Evolutionary conservation across 2,329 filamentous ascomycete genomes (phyloP).

Genomic region (Colletotrichum sp.): DNA sequence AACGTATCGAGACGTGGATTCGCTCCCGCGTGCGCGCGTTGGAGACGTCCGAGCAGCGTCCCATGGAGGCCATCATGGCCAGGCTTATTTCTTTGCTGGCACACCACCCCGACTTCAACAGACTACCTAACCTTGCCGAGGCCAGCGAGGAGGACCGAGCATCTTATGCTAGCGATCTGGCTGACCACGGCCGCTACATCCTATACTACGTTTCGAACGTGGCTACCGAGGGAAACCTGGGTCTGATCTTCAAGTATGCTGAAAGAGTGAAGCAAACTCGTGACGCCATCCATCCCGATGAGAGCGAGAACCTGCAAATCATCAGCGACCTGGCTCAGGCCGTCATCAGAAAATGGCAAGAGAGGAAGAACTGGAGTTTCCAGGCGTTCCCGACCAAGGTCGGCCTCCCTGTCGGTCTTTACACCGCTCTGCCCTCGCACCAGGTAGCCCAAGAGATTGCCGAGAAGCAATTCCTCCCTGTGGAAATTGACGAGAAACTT

Average conservation of each 20-base stretch:
- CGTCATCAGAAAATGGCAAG: slow-evolving; percentile 84
- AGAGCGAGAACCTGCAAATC: slow-evolving; percentile 80
- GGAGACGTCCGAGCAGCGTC: slow-evolving; percentile 60
- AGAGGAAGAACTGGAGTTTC: slow-evolving; percentile 84
- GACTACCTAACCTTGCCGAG: slow-evolving; percentile 23
- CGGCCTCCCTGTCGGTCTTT: slow-evolving; percentile 80
- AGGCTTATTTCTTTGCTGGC: slow-evolving; percentile 87
- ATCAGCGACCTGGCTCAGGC: slow-evolving; percentile 87
- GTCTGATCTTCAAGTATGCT: slow-evolving; percentile 88
- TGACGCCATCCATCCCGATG: slow-evolving; percentile 73
- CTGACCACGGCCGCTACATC: slow-evolving; percentile 87
- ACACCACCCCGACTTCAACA: slow-evolving; percentile 89
- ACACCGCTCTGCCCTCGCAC: slow-evolving; percentile 76
- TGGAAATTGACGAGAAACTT: slow-evolving; percentile 76
- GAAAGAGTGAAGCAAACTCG: slow-evolving; percentile 90
- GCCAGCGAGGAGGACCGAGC: slow-evolving; percentile 41
- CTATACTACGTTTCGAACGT: slow-evolving; percentile 86
- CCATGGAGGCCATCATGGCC: slow-evolving; percentile 82
- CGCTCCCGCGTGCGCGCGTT: slow-evolving; percentile 78
- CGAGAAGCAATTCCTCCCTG: slow-evolving; percentile 82
- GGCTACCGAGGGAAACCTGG: slow-evolving; percentile 85
- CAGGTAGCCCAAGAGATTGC: slow-evolving; percentile 84
- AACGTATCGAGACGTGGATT: slow-evolving; percentile 85
- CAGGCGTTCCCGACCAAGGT: slow-evolving; percentile 84
- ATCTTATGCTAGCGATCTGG: slow-evolving; percentile 59